Evolutionary conservation across 1,284 basidiomycete genomes (phyloP), one percentile per base, ranked within the genome.

Genomic region (Ustilago xerochloae): DNA sequence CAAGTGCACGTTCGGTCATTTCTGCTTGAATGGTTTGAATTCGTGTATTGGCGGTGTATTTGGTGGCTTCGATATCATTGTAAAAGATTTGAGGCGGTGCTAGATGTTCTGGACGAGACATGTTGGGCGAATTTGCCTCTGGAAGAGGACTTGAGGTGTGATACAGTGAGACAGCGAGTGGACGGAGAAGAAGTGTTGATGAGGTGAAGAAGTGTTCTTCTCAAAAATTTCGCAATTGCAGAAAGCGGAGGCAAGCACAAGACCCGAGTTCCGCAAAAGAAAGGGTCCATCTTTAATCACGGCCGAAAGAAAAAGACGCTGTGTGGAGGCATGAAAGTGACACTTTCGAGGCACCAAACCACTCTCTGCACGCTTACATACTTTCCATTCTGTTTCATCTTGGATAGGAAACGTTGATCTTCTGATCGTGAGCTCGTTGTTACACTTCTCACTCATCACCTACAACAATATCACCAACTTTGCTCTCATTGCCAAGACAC

Each of bases 31-130:
- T 95, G 80, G 92, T 91, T 84, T 99, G 95, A 74, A 97, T 94
- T 62, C 97, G 94, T 24, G 96, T 78, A 62, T 39, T 53, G 83
- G 91, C 89, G 0, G 97, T 97, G 85, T 99, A 99, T 87, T 99
- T 99, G 84, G 90, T 90, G 26, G 97, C 96, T 85, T 98, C 96
- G 24, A 87, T 87, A 84, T 99, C 96, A 63, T 93, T 94, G 89
- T 99, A 99, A 83, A 96, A 99, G 77, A 99, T 93, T 87, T 99
- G 94, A 66, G 97, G 96, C 36, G 97, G 97, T 26, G 95, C 94
- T 85, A 92, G 89, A 48, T 96, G 90, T 85, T 99, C 97, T 71
- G 97, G 97, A 77, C 97, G 88, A 18, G 94, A 97, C 96, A 97
- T 98, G 35, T 13, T 57, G 47, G 47, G n/a, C 24, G 18, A 20